Evolutionary conservation across 2,329 filamentous ascomycete genomes (phyloP), one percentile per base, ranked within the genome.

Genomic region (Fusarium sp.): DNA sequence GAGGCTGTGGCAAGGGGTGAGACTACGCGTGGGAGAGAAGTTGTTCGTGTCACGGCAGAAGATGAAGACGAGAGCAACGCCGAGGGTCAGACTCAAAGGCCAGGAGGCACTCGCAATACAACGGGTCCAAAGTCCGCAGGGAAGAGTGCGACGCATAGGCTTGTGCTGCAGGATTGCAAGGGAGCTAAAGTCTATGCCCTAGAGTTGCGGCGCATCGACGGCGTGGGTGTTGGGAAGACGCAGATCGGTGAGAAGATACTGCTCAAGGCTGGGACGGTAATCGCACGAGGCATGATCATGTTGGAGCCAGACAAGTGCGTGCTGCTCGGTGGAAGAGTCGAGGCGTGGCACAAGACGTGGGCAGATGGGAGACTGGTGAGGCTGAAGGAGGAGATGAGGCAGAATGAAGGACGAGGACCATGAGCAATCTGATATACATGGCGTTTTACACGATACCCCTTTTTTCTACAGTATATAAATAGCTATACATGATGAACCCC

Each of bases 261-360:
- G 36, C 75, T 99, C 44, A 86, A 80, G 64, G 81, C 86, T 61
- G 82, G 85, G 6, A 81, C 82, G 4, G 80, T 86, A 6, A 85
- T 96, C 3, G 86, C 90, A 6, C 82, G 94, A 52, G 95, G 93
- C 1, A 84, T 90, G 45, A 70, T 96, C n/a, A 77, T 98, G 75
- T 79, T 99, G 17, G 88, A 92, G 61, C 88, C 91, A 2, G 78
- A 78, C 3, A 86, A 75, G 53, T 88, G 87, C 49, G 82, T 84
- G n/a, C 71, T 96, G 3, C 76, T 97, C n/a, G 95, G 95, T 2
- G 95, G 95, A 0, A 96, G 91, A 77, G 84, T 98, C 39, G 93
- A 97, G 50, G 80, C 79, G 0, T 85, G 93, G 81, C 91, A 98
- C 71, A 88, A 86, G 71, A 81, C 81, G 8, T 98, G 94, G 94